Evolutionary conservation across 768 basidiomycete species (phyloP).

Genomic region (Paxillus ammoniavirescens): DNA sequence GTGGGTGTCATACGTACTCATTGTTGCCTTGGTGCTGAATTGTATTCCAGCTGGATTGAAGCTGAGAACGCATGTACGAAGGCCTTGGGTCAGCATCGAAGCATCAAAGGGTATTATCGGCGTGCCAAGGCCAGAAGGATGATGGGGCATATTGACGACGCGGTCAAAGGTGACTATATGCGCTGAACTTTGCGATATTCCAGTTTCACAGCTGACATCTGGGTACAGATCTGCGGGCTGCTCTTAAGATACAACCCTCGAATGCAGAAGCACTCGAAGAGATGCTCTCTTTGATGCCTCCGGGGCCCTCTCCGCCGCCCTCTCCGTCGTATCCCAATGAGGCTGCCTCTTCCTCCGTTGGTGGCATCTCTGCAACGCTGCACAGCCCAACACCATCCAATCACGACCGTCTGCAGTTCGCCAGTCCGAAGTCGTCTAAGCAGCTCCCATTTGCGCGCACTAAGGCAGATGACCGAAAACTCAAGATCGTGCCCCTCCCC

Average conservation of each 20-base stretch:
- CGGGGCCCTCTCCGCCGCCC: constrained; percentile 12
- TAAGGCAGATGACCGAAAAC: constrained; percentile 47
- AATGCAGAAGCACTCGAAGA: constrained; percentile 63
- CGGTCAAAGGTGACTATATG: constrained; percentile 49
- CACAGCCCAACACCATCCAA: constrained; percentile 13
- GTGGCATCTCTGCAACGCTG: constrained; percentile 16
- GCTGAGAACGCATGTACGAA: constrained; percentile 70
- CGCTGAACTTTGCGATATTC: background rate
- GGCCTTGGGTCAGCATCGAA: constrained; percentile 62
- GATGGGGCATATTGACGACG: constrained; percentile 54
- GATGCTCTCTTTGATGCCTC: constrained; percentile 40
- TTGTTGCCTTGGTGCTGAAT: constrained; percentile 14
- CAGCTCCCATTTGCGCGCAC: constrained; percentile 53
- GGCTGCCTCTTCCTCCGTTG: constrained; percentile 28
- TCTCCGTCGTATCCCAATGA: constrained; percentile 15
- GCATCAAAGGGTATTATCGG: constrained; percentile 68
- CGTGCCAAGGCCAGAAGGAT: constrained; percentile 67
- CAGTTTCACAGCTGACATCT: constrained; percentile 1
- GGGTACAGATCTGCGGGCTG: constrained; percentile 54
- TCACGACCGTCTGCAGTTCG: constrained; percentile 35
- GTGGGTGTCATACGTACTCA: constrained; percentile 39
- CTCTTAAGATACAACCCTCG: constrained; percentile 60
- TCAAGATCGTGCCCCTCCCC: constrained; percentile 51
- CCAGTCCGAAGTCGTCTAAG: constrained; percentile 42
- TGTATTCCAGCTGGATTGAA: constrained; percentile 56